Percentiles rank a stretch among this genome's conserved stretches.
phyloP scores from a whole-genome alignment of 345 rosid species.

The Sisymbrium altissimum region DNA sequence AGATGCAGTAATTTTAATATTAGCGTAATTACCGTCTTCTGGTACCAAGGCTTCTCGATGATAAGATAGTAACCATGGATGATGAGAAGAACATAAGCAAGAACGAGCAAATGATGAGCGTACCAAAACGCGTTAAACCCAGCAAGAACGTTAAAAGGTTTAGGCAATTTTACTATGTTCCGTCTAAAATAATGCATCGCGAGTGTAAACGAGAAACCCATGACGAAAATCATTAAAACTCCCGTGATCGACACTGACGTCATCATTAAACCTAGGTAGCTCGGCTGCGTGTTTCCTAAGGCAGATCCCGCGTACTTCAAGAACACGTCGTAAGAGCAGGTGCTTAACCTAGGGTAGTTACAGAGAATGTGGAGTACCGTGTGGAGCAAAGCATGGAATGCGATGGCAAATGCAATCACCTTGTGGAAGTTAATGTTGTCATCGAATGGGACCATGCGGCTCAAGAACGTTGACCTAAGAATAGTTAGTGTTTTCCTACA shows the following conservation, averaged over 20 bases:
- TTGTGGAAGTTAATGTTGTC: conserved; percentile 90
- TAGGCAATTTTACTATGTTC: conserved; percentile 65
- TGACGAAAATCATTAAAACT: conserved; percentile 49
- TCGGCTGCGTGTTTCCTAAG: conserved; percentile 59
- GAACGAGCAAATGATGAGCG: conserved; percentile 76
- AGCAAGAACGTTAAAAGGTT: conserved; percentile 57
- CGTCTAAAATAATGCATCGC: conserved; percentile 66
- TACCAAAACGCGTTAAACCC: conserved; percentile 98
- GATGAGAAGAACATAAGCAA: conserved; percentile 64
- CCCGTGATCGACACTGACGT: conserved; percentile 64
- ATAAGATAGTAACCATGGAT: conserved; percentile 81
- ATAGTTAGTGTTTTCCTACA: conserved; percentile 71
- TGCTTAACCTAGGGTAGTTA: conserved; percentile 52
- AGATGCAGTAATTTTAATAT: background rate
- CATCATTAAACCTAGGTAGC: conserved; percentile 45
- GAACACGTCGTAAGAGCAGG: conserved; percentile 47
- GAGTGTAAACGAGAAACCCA: conserved; percentile 65
- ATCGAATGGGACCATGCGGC: conserved; percentile 66
- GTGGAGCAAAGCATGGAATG: conserved; percentile 46
- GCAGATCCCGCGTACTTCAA: conserved; percentile 41
- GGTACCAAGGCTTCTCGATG: conserved; percentile 57
- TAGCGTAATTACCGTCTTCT: conserved; percentile 54
- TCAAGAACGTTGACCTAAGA: conserved; percentile 64
- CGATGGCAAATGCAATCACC: conserved; percentile 52
- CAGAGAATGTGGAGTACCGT: conserved; percentile 56